Evolutionary conservation across 1,284 basidiomycete species (phyloP), one percentile per base, ranked within the genome.

Genomic region (Quambalaria eucalypti): DNA sequence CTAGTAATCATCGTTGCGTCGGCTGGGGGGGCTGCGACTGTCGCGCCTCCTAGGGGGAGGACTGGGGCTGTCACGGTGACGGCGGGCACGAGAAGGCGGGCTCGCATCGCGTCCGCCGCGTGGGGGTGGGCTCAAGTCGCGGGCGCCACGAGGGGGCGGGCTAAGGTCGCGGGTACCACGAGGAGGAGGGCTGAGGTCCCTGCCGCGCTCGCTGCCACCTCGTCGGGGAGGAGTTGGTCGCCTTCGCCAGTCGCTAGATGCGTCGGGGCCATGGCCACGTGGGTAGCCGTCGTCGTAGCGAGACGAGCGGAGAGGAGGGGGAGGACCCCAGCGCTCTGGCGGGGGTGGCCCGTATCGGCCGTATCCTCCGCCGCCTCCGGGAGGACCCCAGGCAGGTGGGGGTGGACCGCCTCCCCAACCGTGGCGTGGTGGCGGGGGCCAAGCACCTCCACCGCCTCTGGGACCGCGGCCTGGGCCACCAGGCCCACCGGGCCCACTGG

Each of bases 11-110:
- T 52, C 51, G 23, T 46, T 21, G 9, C 28, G 28, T 38, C 51
- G 23, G 14, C 51, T 23, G 47, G 51, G 51, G 23, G 51, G 51
- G 29, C 51, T 52, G 8, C 51, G 36, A 26, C 52, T 51, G 33
- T 51, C 50, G 8, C 50, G 48, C 21, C 25, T 26, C 42, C 42
- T 46, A 6, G 21, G n/a, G 25, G 42, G 42, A 21, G 42, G 42
- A 21, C 42, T 46, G 25, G 42, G 42, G 10, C 50, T 30, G 16
- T 21, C 31, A 51, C 50, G 48, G 28, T 39, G 48, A 9, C 48
- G 23, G 21, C 23, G 48, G n/a, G 48, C 23, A 31, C 30, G 48
- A 50, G 30, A 23, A 28, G 21, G 50, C 14, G n/a, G n/a, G n/a
- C n/a, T n/a, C n/a, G 14, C 31, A 28, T 36, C 52, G 10, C 52